These are phyloP conservation scores for Wallacemonas sp. DNA, from an alignment of 208 protist genomes.

Conservation along the genomic window DNA sequence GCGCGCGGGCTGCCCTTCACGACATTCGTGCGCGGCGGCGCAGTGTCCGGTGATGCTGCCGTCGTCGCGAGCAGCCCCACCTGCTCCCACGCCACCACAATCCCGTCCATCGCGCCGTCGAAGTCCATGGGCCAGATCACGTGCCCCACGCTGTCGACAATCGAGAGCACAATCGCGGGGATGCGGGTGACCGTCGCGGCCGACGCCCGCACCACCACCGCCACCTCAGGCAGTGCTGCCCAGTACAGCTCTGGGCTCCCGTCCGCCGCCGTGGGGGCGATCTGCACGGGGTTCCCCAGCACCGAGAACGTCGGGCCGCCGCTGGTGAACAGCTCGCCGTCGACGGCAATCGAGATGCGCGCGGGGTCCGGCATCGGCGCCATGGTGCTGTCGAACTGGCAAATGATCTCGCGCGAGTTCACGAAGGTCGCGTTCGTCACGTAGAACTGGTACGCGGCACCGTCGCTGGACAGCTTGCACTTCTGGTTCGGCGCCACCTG, in stretches of 20 bases:
- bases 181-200: background rate
- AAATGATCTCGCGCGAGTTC: constrained; percentile 19
- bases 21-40: background rate
- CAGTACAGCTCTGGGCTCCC: background rate
- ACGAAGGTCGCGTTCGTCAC: background rate
- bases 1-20: background rate
- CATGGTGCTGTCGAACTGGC: background rate
- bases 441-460: background rate
- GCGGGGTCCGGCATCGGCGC: constrained; percentile 9
- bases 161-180: constrained; percentile 6
- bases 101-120: constrained; percentile 2
- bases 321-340: constrained; percentile 16
- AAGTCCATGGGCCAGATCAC: constrained; percentile 8
- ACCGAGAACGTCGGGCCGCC: constrained; percentile 1
- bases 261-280: background rate
- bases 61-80: no score
- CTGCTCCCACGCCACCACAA: background rate
- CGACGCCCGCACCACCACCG: background rate
- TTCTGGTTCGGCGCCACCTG: background rate
- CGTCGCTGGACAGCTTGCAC: constrained; percentile 5
- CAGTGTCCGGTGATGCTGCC: no score
- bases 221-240: background rate
- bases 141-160: constrained; percentile 15
- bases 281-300: background rate
- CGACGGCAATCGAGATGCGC: constrained; percentile 16